Evolutionary conservation across 768 basidiomycete species (phyloP).

Genomic region (Mycena haematopus): DNA sequence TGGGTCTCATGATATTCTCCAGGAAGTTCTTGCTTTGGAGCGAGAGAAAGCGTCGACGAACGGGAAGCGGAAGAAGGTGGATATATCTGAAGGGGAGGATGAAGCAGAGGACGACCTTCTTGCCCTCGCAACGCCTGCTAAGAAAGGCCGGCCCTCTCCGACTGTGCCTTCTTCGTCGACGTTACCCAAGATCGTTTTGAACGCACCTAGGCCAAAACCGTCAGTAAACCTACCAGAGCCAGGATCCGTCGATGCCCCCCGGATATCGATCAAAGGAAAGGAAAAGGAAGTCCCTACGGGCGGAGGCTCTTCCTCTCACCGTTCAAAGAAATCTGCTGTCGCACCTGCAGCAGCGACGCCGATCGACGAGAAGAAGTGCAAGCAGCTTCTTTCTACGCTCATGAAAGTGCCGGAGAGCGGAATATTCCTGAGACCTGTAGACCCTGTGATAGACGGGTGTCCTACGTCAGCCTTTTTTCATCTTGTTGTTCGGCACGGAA

Average conservation of each 20-base stretch:
- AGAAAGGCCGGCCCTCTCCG: conserved; percentile 58
- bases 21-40: conserved; percentile 85
- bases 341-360: conserved; percentile 46
- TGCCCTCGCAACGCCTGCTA: conserved; percentile 64
- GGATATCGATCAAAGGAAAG: conserved; percentile 71
- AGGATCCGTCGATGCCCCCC: conserved; percentile 40
- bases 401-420: conserved; percentile 67
- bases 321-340: conserved; percentile 46
- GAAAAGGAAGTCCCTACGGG: conserved; percentile 60
- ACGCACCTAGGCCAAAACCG: conserved; percentile 36
- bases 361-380: conserved; percentile 85
- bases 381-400: conserved; percentile 67
- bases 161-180: conserved; percentile 43
- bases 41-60: conserved; percentile 57
- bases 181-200: conserved; percentile 31
- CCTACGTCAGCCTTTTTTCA: conserved; percentile 74
- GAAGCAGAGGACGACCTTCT: conserved; percentile 59
- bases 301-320: conserved; percentile 43
- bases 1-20: conserved; percentile 80
- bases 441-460: conserved; percentile 83
- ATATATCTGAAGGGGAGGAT: conserved; percentile 30
- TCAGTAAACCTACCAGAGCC: conserved; percentile 31
- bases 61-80: conserved; percentile 59
- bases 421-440: conserved; percentile 84
- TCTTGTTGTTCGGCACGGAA: background rate